Evolutionary conservation across 2,329 filamentous ascomycete genomes (phyloP), one percentile per base, ranked within the genome.

Genomic region (Alternaria atra): DNA sequence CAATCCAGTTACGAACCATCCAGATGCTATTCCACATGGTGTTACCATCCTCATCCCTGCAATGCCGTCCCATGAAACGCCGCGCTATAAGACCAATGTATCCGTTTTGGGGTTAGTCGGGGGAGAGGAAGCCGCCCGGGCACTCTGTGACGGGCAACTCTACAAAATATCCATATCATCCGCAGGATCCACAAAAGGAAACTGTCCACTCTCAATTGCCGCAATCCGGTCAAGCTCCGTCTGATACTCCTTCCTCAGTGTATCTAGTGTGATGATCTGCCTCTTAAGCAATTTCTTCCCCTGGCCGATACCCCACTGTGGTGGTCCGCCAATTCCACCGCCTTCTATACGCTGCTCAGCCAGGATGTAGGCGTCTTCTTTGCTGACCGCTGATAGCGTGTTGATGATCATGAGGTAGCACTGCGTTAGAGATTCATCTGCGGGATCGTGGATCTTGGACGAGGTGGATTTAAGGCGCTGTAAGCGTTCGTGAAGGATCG

Each of bases 401-500:
- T 99, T 99, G 81, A 99, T 97, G 44, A 99, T 86, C 63, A 93
- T 85, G n/a, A 98, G 82, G 71, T 97, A 95, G 72, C 92, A 90
- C 68, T 91, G 87, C 47, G 90, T 89, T 32, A 89, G 74, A 37
- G 83, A 84, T 60, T 86, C 84, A 63, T 86, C 86, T 47, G 84
- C 81, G 1, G 82, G 80, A 60, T 75, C 67, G 73, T 80, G 69
- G 62, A 78, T 61, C 63, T 75, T 75, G 23, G 78, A 80, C 8
- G 74, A 74, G 5, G 77, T 77, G 3, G 74, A 71, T 37, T 82
- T 76, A 23, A 89, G 80, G 7, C 83, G 81, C 65, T 87, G 82
- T 9, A 89, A 79, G 17, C 85, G 84, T 53, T 85, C 84, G 65
- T 87, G 84, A 2, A 87, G 79, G 12, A 86, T 81, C 40, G 85